Evolutionary conservation across 768 basidiomycete species (phyloP).

Genomic region (Leccinum sublutescens): DNA sequence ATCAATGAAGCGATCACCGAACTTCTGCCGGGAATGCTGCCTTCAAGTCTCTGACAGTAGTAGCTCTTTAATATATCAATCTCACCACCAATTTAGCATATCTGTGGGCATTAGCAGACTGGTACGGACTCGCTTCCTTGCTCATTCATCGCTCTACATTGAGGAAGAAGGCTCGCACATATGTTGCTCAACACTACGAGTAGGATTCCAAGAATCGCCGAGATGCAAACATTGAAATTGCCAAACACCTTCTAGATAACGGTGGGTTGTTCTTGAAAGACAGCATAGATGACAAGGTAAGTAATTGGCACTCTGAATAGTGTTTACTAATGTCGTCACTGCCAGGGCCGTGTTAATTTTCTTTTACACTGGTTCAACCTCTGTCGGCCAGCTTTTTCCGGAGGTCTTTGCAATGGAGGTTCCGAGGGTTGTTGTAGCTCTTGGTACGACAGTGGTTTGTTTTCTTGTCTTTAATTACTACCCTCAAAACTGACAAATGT

Average conservation of each 20-base stretch:
- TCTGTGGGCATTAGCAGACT: background rate
- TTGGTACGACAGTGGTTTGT: background rate
- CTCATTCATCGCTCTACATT: background rate
- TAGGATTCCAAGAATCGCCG: background rate
- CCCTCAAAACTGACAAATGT: background rate
- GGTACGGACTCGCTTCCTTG: background rate
- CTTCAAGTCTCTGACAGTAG: background rate
- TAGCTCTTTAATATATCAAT: no score
- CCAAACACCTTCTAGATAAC: background rate
- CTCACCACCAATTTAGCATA: no score
- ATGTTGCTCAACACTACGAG: background rate
- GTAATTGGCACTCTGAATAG: background rate
- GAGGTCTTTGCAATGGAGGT: background rate
- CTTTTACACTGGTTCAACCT: background rate
- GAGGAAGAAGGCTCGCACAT: background rate
- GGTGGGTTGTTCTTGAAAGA: background rate
- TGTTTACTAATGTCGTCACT: background rate
- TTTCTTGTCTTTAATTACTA: background rate
- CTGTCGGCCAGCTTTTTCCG: background rate
- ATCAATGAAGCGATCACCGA: conserved; percentile 2
- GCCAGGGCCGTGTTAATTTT: background rate
- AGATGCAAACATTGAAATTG: background rate
- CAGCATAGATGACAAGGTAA: background rate
- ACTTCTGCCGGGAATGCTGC: background rate
- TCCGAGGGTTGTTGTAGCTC: background rate